Evolutionary conservation across 2,329 filamentous ascomycete species (phyloP), one percentile per base, ranked within the genome.

Genomic region (Pestalotiopsis sp.): DNA sequence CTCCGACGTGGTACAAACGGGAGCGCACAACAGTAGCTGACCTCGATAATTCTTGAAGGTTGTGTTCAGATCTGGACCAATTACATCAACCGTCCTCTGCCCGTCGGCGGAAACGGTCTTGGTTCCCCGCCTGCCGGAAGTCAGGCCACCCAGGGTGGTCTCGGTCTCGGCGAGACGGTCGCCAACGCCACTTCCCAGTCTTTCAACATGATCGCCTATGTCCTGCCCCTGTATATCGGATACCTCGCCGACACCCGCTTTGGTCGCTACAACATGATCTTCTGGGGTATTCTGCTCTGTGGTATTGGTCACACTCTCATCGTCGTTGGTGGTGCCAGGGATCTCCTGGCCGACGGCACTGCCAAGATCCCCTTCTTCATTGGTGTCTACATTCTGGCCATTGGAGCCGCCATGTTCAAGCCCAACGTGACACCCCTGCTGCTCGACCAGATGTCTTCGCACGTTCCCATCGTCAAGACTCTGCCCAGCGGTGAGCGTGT

Each of bases 221-320:
- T 84, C 4, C 79, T 90, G 12, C 89, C 89, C 0, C 81, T 91
- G 36, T 60, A 88, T 4, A 82, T 84, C 65, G 85, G 82, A n/a
- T 88, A 84, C 77, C 73, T 91, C 12, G 90, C 92, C 57, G 92
- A 95, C 77, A 85, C 91, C 67, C 90, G 88, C 72, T 87, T 87
- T 59, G 92, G 92, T 68, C 90, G 91, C 70, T 94, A 90, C 81
- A 85, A 85, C 72, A 91, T 92, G 52, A 94, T 94, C 74, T 88
- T 90, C 78, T 87, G 87, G 75, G 91, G 92, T 71, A 89, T 92
- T n/a, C 80, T 80, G 2, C 84, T 92, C 49, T 91, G 91, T 66
- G 88, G 92, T 77, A 64, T 92, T 36, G 91, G 91, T 11, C 90
- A 93, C 73, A 77, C 89, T 17, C 86, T 94, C 66, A 84, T 94